Conservation (phyloP, 495 filamentous ascomycete genomes). For the Neurospora tetraspora region DNA sequence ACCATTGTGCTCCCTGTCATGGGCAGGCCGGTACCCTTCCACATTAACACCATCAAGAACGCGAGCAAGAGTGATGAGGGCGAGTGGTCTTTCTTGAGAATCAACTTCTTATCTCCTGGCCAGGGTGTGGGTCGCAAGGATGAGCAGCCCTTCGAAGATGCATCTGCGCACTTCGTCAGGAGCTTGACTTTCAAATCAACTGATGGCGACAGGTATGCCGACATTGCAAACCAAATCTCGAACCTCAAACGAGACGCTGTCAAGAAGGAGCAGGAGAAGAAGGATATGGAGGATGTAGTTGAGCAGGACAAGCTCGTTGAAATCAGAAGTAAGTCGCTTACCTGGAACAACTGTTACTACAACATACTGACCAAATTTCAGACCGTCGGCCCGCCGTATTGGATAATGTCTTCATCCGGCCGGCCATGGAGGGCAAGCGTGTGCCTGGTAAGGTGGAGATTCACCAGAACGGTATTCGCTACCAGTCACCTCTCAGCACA, state of each 20-base stretch:
- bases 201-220: slow-evolving; percentile 75
- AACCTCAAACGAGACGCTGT: slow-evolving; percentile 86
- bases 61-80: slow-evolving; percentile 91
- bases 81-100: slow-evolving; percentile 83
- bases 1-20: slow-evolving; percentile 93
- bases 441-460: slow-evolving; percentile 93
- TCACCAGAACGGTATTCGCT: slow-evolving; percentile 97
- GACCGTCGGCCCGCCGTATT: slow-evolving; percentile 79
- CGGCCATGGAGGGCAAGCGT: slow-evolving; percentile 89
- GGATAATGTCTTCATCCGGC: slow-evolving; percentile 87
- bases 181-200: slow-evolving; percentile 90
- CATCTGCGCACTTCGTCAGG: slow-evolving; percentile 87
- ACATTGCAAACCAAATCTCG: slow-evolving; percentile 81
- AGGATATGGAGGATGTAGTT: slow-evolving; percentile 99
- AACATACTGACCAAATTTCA: slow-evolving; percentile 31
- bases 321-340: slow-evolving; percentile 58
- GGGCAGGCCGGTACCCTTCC: slow-evolving; percentile 95
- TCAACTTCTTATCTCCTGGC: slow-evolving; percentile 95
- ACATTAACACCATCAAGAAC: slow-evolving; percentile 99
- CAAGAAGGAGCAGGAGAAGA: slow-evolving; percentile 93
- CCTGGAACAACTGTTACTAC: neutral
- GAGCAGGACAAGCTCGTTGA: slow-evolving; percentile 96
- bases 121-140: slow-evolving; percentile 98
- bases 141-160: slow-evolving; percentile 96
- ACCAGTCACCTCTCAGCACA: slow-evolving; percentile 75